These are phyloP conservation scores for Rhizopus arrhizus DNA, from an alignment of 371 early-diverging fungal species.

Conservation along the genomic window DNA sequence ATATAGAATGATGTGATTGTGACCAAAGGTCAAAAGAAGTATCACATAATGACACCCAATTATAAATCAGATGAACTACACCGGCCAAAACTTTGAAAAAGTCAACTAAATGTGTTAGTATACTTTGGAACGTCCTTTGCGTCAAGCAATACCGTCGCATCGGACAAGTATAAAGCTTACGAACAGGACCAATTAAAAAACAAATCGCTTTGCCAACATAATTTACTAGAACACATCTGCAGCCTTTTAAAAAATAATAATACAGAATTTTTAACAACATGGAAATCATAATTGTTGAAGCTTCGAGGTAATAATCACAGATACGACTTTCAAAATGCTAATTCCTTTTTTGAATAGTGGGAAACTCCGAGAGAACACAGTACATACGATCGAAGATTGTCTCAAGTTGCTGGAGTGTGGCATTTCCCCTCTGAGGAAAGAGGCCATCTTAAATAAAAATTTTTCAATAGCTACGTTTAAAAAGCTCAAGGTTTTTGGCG, in stretches of 20 bases:
- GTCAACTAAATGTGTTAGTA: too few relatives aligned
- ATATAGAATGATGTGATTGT: too few relatives aligned
- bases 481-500: slow-evolving; percentile 8
- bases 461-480: slow-evolving; percentile 12
- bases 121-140: slow-evolving; percentile 11
- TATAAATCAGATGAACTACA: too few relatives aligned
- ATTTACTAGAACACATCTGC: background rate
- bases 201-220: background rate
- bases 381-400: slow-evolving; percentile 13
- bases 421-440: slow-evolving; percentile 5
- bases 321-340: background rate
- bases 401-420: slow-evolving; percentile 12
- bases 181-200: background rate
- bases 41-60: too few relatives aligned
- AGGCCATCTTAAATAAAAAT: slow-evolving; percentile 6
- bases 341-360: slow-evolving; percentile 14
- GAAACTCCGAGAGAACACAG: background rate
- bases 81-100: too few relatives aligned
- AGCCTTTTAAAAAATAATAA: slow-evolving; percentile 9
- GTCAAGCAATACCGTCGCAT: background rate
- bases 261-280: slow-evolving; percentile 16
- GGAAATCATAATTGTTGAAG: slow-evolving; percentile 22
- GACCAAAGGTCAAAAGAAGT: too few relatives aligned
- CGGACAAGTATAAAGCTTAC: background rate
- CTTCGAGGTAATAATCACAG: slow-evolving; percentile 18